Base-by-base conservation (phyloP, 164 flowering plant species). In the Nelumbo lutea region DNA sequence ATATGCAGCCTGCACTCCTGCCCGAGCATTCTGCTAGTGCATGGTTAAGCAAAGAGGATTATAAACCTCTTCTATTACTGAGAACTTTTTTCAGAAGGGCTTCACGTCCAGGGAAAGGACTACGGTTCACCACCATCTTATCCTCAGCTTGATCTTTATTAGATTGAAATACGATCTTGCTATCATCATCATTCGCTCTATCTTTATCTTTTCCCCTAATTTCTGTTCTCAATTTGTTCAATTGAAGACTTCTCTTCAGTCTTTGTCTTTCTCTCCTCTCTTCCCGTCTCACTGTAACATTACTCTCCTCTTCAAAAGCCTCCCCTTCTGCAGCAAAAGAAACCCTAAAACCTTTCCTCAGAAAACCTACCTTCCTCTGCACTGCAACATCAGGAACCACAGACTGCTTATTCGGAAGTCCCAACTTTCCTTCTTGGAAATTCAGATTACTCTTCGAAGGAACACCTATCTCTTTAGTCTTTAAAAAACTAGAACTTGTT, bases 91-190 rank as follows among this genome's bases (percentile, higher is more conserved):
- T 86, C 57, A 88, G 67, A 13, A 90, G 79, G 1, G 79, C 71
- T 68, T 85, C 83, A 9, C 96, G 86, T 1, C 92, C 92, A 9
- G 93, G 93, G 64, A 90, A 90, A 13, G 79, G 89, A 46, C 71
- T 85, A n/a, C 66, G 43, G 27, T 43, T 47, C 55, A 43, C 64
- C 71, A 15, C 65, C 51, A 27, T 74, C 51, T 7, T 39, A 42
- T 64, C 71, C 1, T 47, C 39, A 52, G 52, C 70, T 48, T 41
- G 48, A 2, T 64, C 47, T 39, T 8, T 59, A 59, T 52, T n/a
- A 8, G 42, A 52, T 7, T 38, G 47, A 38, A 46, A 11, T 56
- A 42, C 13, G 3, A 40, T 6, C 50, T 45, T 2, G 51, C 67
- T 2, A 2, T 65, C 10, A 1, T 47, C 39, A 11, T 13, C 52